Evolutionary conservation across 1,284 basidiomycete genomes (phyloP).

Genomic region (Filobasidium uniguttulatum): DNA sequence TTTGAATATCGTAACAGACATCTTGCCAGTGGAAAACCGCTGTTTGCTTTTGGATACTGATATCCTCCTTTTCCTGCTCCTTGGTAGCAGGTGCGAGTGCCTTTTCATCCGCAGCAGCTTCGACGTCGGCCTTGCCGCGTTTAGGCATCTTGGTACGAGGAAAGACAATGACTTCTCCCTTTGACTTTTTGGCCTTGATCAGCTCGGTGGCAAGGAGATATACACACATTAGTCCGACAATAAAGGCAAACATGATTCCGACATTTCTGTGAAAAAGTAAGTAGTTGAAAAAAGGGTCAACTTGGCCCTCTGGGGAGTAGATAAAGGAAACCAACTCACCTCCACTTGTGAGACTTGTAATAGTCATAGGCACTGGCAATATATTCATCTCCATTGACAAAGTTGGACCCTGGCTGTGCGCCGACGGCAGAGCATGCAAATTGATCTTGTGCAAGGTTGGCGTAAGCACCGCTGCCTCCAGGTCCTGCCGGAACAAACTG

Average conservation of each 20-base stretch:
- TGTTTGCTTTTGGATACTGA: conserved; percentile 34
- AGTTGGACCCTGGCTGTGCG: conserved; percentile 28
- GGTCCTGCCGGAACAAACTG: conserved; percentile 32
- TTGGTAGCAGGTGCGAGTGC: conserved; percentile 1
- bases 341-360: conserved; percentile 50
- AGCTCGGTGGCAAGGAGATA: conserved; percentile 47
- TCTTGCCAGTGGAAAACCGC: conserved; percentile 39
- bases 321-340: too few relatives aligned
- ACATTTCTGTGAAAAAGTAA: conserved; percentile 38
- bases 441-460: conserved; percentile 18
- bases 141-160: conserved; percentile 37
- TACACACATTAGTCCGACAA: conserved; percentile 40
- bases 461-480: conserved; percentile 30
- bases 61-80: conserved; percentile 17
- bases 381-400: conserved; percentile 43
- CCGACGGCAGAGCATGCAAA: conserved; percentile 39
- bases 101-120: conserved; percentile 8
- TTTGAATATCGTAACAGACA: conserved; percentile 43
- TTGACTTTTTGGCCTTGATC: conserved; percentile 39
- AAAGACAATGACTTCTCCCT: conserved; percentile 43
- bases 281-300: too few relatives aligned
- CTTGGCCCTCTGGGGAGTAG: too few relatives aligned
- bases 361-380: conserved; percentile 51
- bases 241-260: conserved; percentile 46
- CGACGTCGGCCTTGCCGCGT: conserved; percentile 13